Evolutionary conservation across 371 early-diverging fungal species (phyloP), one percentile per base, ranked within the genome.

Genomic region (Rhizopus arrhizus): DNA sequence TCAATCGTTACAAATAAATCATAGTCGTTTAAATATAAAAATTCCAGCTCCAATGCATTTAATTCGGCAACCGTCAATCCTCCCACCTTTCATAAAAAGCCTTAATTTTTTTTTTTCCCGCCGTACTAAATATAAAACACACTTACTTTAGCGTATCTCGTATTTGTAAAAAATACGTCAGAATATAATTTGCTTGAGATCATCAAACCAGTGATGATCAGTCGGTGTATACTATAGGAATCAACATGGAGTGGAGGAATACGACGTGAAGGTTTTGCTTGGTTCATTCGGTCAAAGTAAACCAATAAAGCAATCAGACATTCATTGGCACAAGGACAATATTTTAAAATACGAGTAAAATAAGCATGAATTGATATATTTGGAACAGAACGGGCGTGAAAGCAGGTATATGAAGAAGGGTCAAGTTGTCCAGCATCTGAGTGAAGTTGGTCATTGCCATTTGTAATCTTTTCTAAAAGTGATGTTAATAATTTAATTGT

Each of bases 121-220:
- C 22, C 22, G 40, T 7, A 40, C 40, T 10, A 43, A 43, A 5
- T 5, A 9, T 13, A 43, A 43, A 38, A 28, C 12, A 41, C 15
- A 42, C 59, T 65, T 80, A 87, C 87, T 81, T 89, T 92, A 50
- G 94, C 91, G 68, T 92, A 93, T 46, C 94, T 82, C 32, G 92
- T 87, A 65, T 95, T 95, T 35, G 95, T 93, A 69, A 87, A 95
- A 61, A 95, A 95, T 41, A 95, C 86, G 65, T 95, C 96, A 1
- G 89, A 89, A 50, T 90, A 89, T 61, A 91, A 87, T 70, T 95
- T 95, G 56, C 91, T 85, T 8, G 88, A 85, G n/a, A 92, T 85
- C 83, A 92, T 87, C 34, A 92, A 78, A 10, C 86, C 91, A 2
- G 92, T 81, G 48, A 96, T 95, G 48, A 95, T 77, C 34, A 96